Evolutionary conservation across 192 early-diverging fungal species (phyloP), one percentile per base, ranked within the genome.

Genomic region (Linnemannia elongata): DNA sequence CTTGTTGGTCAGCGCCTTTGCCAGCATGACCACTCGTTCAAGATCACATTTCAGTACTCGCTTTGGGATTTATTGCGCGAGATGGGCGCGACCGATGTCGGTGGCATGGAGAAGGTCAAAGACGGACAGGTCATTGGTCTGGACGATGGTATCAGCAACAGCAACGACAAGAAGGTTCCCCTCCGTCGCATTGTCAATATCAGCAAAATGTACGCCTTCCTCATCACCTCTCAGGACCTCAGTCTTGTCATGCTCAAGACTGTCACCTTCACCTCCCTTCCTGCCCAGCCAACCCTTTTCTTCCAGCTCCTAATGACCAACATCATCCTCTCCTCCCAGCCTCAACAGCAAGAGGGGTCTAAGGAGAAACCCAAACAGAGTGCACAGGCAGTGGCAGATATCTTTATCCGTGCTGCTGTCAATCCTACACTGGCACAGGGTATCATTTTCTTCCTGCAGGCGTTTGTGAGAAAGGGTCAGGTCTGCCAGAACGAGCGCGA

Each of bases 31-130:
- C 93, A 96, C 85, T 93, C 94, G 12, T 96, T 94, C 91, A 94
- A 94, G 88, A 92, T 99, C 77, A 99, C 98, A 8, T 94, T 97
- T 83, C 97, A 98, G 92, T 99, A 96, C 86, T 93, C 94, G 22
- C 91, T 99, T 55, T 99, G 98, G 98, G 98, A 99, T 89, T 93
- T 96, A 81, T 82, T 99, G 75, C 93, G 98, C 72, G 95, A 94
- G 72, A 90, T 96, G 85, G 96, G 94, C 38, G 96, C 96, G 70
- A 89, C 83, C n/a, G 96, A 95, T 75, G 93, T 96, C 4, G 95
- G 95, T 77, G 95, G 95, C 3, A 89, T 96, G 88, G 91, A 92
- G 39, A 83, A 87, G 75, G 69, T 87, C 54, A 89, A 88, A 22
- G 76, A 75, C 36, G 79, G 76, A 17, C 88, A 85, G 17, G 87